Base-by-base conservation (phyloP, 129 eudicot species). In the Heracleum sosnowskyi region DNA sequence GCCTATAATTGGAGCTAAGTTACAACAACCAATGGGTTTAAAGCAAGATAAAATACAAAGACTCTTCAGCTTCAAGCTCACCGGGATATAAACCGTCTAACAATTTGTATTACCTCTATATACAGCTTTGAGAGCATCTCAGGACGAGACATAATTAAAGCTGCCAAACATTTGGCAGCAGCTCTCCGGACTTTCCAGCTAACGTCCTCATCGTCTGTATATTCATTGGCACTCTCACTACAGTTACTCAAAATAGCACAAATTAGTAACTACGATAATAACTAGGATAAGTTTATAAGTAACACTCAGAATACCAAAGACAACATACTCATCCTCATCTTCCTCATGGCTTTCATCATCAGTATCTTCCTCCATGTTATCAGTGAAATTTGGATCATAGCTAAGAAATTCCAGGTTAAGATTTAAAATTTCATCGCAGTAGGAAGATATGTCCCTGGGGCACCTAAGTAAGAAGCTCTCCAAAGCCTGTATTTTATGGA, bases 161-260 rank as follows among this genome's bases (percentile, higher is more conserved):
- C 99, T 60, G 99, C 89, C 70, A 96, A 88, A 83, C 99, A 95
- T 85, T 95, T 95, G 40, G 99, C 99, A 82, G 99, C 92, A 80
- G 99, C 97, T 83, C 99, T 90, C 79, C 99, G 78, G 62, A 95
- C 99, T 81, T 95, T 95, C 99, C 99, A 95, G 86, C 99, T 95
- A 41, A 83, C 89, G 81, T 96, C 99, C 84, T 96, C 99, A 73
- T 96, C 99, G 81, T 96, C 99, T 7, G 99, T 90, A 88, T 96
- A 96, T 79, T 96, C 99, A 80, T 96, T 81, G 11, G 97, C 95
- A 84, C 99, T 96, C 86, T 90, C 99, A 42, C 99, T 96, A 74
- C 86, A 92, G 49, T 55, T 69, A 74, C 82, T 84, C 70, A 46
- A 78, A 80, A 55, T 81, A 71, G 46, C 68, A 62, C 34, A 77